Percentiles rank a stretch among this genome's conserved stretches.
Conservation (phyloP, 495 filamentous ascomycete genomes). For the Trichocladium uniseriatum region DNA sequence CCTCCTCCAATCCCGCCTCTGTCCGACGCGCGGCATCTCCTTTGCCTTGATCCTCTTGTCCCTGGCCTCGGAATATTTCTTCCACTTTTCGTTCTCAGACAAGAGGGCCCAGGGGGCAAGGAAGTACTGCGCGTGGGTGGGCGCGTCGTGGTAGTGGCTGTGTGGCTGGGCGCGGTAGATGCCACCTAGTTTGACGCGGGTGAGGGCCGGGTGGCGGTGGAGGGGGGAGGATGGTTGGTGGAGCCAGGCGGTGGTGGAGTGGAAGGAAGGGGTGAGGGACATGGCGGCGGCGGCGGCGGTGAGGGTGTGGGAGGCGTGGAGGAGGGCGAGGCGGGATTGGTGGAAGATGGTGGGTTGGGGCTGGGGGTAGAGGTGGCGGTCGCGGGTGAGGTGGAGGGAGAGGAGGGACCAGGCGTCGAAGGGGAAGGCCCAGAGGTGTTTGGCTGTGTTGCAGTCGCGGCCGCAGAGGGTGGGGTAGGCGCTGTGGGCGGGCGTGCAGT, state of each 20-base stretch:
- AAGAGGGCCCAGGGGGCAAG: too few species aligned
- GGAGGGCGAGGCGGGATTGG: slow-evolving; percentile 22
- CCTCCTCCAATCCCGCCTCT: too few species aligned
- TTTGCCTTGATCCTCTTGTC: too few species aligned
- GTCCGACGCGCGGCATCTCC: too few species aligned
- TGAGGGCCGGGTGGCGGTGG: slow-evolving; percentile 6
- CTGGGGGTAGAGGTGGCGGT: slow-evolving; percentile 22
- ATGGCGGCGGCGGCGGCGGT: slow-evolving; percentile 27
- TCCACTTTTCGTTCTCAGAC: too few species aligned
- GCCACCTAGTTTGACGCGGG: too few species aligned
- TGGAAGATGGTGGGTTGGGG: neutral
- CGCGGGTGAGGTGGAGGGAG: slow-evolving; percentile 27
- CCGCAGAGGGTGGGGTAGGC: slow-evolving; percentile 25
- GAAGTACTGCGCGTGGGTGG: too few species aligned
- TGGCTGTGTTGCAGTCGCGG: slow-evolving; percentile 32
- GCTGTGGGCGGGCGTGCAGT: slow-evolving; percentile 38
- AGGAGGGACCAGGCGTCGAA: slow-evolving; percentile 33
- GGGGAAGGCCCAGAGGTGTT: slow-evolving; percentile 38
- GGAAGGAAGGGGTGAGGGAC: slow-evolving; percentile 20
- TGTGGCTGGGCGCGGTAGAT: too few species aligned
- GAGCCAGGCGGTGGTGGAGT: slow-evolving; percentile 19
- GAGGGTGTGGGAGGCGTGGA: slow-evolving; percentile 24
- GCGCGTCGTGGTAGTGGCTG: too few species aligned
- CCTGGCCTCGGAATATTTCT: too few species aligned
- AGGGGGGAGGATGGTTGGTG: neutral